Conservation (phyloP, 2,329 filamentous ascomycete genomes). For the Fusarium drepaniforme region DNA sequence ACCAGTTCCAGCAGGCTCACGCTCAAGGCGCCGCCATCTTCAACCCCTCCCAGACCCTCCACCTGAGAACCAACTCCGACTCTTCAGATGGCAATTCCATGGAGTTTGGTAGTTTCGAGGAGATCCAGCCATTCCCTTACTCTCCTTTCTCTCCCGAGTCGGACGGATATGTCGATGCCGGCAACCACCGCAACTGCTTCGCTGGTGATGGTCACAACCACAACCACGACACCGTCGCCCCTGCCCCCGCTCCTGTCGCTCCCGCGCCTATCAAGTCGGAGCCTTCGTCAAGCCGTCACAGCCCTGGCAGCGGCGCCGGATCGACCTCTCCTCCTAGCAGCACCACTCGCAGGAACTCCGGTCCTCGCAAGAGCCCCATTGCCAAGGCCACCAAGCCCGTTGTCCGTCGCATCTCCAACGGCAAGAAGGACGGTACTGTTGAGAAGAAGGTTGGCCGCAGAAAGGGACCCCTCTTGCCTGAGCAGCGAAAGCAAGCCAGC, state of each 20-base stretch:
- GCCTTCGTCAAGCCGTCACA: conserved; percentile 65
- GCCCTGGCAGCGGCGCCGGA: conserved; percentile 71
- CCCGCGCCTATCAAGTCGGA: conserved; percentile 77
- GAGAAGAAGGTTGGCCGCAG: conserved; percentile 96
- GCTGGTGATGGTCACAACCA: conserved; percentile 66
- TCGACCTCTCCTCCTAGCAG: conserved; percentile 71
- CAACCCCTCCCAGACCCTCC: conserved; percentile 91
- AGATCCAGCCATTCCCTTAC: conserved; percentile 77
- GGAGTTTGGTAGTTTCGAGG: conserved; percentile 84
- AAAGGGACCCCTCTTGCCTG: conserved; percentile 89
- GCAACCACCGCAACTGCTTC: conserved; percentile 72
- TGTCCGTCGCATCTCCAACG: conserved; percentile 80
- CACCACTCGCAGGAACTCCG: conserved; percentile 73
- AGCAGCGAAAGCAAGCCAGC: conserved; percentile 95
- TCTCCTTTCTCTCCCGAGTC: conserved; percentile 88
- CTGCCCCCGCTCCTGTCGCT: conserved; percentile 71
- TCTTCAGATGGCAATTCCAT: conserved; percentile 80
- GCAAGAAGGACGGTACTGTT: conserved; percentile 80
- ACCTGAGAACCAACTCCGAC: conserved; percentile 88
- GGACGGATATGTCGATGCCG: conserved; percentile 76
- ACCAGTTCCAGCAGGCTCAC: conserved; percentile 68
- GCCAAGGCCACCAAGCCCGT: conserved; percentile 86
- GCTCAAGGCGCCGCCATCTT: conserved; percentile 78
- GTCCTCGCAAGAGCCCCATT: conserved; percentile 80
- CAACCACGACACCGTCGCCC: conserved; percentile 71